Evolutionary conservation across 108 stramenopile species (phyloP).

Genomic region (Fragilariopsis cylindrus): DNA sequence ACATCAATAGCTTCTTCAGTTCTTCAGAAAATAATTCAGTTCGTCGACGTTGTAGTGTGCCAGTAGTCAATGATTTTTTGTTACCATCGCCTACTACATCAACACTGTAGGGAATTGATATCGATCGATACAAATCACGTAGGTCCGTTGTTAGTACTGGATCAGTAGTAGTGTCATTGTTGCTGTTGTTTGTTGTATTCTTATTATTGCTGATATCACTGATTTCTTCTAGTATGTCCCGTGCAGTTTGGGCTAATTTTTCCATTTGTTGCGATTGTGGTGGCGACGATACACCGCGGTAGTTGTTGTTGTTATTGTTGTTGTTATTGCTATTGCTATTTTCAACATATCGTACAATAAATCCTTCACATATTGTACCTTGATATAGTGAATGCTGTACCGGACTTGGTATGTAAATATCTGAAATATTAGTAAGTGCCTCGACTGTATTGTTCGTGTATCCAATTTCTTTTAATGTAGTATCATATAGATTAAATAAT

Average conservation of each 20-base stretch:
- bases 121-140: background rate
- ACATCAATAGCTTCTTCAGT: background rate
- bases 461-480: conserved; percentile 57
- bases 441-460: conserved; percentile 52
- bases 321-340: background rate
- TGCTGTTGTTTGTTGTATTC: background rate
- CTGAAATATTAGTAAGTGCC: conserved; percentile 44
- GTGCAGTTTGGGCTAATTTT: conserved; percentile 29
- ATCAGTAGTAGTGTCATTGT: background rate
- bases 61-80: background rate
- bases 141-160: conserved; percentile 8
- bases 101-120: background rate
- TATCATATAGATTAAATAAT: conserved; percentile 66
- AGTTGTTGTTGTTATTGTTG: background rate
- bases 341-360: conserved; percentile 79
- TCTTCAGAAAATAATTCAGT: conserved; percentile 6
- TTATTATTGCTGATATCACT: too few species aligned
- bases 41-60: background rate
- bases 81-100: background rate
- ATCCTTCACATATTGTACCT: conserved; percentile 78
- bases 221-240: conserved; percentile 39
- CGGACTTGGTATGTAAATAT: conserved; percentile 50
- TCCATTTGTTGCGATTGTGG: conserved; percentile 12
- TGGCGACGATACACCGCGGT: background rate
- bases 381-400: conserved; percentile 75